Evolutionary conservation across 192 early-diverging fungal species (phyloP), one percentile per base, ranked within the genome.

Genomic region (Spizellomyces punctatus): DNA sequence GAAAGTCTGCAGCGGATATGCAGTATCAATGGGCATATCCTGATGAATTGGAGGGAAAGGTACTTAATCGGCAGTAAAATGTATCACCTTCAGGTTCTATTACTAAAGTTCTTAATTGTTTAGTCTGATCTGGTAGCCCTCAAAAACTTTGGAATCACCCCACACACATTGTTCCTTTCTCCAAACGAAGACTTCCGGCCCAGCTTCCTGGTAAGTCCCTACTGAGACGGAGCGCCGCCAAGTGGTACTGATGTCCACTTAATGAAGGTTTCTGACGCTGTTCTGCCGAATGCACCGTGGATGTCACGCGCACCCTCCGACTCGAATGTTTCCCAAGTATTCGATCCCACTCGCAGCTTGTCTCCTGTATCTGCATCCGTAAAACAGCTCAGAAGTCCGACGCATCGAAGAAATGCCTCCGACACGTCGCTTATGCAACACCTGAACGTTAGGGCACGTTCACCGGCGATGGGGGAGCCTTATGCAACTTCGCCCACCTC

Each of bases 151-250:
- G 86, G 86, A 6, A 78, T 90, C 21, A 90, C 86, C 0, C 89
- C 89, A 8, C 80, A 86, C 54, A 94, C 90, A 0, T 86, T 89
- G 0, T 94, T 94, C 67, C 58, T 94, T 21, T 85, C 83, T 9
- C 87, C 87, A 9, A 73, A 76, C 10, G 72, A 81, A 42, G 59
- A 61, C 14, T 19, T 19, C 50, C 50, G 50, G 17, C 17, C 50
- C 14, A 19, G 17, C 50, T 12, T n/a, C 50, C 50, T 54, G 12
- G 50, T 54, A 19, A 36, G 3, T 36, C 27, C 27, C 27, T 36
- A 36, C 27, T 36, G 27, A 36, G 27, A 36, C 27, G 0, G 27
- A 36, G 27, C 27, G 27, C 27, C 27, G 27, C 27, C 27, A 36
- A 36, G 27, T 36, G 0, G 27, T 36, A 36, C 27, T 36, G 27